These are phyloP conservation scores for Pluteus cervinus DNA, from an alignment of 768 basidiomycete species.

Conservation along the genomic window DNA sequence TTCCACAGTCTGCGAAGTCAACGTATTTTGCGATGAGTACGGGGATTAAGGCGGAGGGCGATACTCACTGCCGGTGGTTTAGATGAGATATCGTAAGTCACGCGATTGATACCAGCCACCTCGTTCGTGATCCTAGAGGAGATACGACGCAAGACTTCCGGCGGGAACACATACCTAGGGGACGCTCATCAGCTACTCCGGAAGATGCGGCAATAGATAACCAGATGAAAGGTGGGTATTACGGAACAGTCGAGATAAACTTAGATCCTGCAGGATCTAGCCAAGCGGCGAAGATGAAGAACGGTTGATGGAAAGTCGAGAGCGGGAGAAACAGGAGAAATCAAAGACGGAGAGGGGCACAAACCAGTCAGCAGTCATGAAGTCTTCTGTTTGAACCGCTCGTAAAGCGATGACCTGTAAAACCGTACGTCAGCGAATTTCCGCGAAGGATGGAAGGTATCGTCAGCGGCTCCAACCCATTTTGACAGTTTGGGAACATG, in stretches of 20 bases:
- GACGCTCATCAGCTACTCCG: not conserved
- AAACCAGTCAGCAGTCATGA: constrained; percentile 99
- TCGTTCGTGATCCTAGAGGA: constrained; percentile 98
- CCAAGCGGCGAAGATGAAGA: no score
- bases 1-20: constrained; percentile 36
- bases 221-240: not conserved
- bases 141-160: constrained; percentile 82
- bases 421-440: no score
- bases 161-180: constrained; percentile 96
- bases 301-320: no score
- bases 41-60: constrained; percentile 4
- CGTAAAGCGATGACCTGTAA: constrained; percentile 83
- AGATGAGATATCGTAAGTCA: constrained; percentile 94
- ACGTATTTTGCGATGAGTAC: constrained; percentile 5
- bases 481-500: no score
- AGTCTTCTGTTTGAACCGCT: constrained; percentile 97
- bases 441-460: no score
- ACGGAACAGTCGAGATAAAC: not conserved
- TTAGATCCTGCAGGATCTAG: no score
- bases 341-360: constrained; percentile 16
- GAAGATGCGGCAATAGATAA: not conserved
- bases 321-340: constrained; percentile 6
- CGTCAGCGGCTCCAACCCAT: no score
- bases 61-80: constrained; percentile 86
- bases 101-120: constrained; percentile 91